Base-by-base conservation (phyloP, 768 basidiomycete genomes). In the Amanita rubescens region DNA sequence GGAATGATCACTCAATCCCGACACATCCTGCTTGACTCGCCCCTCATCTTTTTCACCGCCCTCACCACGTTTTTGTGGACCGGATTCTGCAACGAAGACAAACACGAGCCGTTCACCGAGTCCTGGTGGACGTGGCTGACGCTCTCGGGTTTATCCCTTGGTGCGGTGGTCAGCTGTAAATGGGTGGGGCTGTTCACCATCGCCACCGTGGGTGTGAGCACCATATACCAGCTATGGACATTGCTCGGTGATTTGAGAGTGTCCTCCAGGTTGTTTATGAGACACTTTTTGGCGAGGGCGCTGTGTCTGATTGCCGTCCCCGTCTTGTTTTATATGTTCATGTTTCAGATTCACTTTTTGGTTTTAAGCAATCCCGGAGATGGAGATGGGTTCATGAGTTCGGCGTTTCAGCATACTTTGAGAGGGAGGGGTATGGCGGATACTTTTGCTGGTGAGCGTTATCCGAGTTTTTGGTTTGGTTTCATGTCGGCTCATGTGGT, bases 141-240 rank as follows among this genome's bases (percentile, higher is more conserved):
- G 11, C 76, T 97, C 37, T 88, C 90, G 2, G 96, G 96, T 27
- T 73, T 95, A 12, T 82, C 87, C 0, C 84, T 99, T 22, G 96
- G 96, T 34, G 94, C 94, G 4, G 93, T 95, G 46, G 80, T 87
- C 30, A 89, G 86, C 62, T 92, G 91, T 75, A 99, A 98, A 68
- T 98, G 95, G 96, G 95, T 98, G 38, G 96, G 96, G 9, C 74
- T 99, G 19, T 97, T 99, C 72, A 98, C 94, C 12, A 92, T 98
- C 60, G 94, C 96, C 8, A 96, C 94, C 6, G 72, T 99, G 48
- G 96, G 95, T 12, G 63, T 87, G 32, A 84, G 83, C 62, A 96
- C 94, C 2, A 62, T 98, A 32, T 71, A 78, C 47, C 95, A 94
- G 62, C 75, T 99, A 3, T 98, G 96, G 95, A 64, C 74, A 34